phyloP scores from a whole-genome alignment of 2,329 filamentous ascomycete genomes.

The Alternaria dauci region DNA sequence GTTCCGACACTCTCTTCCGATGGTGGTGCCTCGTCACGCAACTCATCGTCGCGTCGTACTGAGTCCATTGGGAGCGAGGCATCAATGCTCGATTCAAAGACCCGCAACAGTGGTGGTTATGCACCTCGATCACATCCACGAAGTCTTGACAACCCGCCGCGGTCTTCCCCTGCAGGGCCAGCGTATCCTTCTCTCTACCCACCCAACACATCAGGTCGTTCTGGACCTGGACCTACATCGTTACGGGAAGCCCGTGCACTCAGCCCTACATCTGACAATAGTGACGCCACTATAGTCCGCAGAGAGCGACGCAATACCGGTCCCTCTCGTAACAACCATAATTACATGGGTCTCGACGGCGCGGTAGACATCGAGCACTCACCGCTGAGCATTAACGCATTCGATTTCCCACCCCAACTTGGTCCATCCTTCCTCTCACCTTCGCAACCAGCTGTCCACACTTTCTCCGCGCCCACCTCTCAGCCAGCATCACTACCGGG shows the following conservation, averaged over 20 bases:
- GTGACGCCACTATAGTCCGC: conserved; percentile 38
- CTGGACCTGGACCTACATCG: conserved; percentile 26
- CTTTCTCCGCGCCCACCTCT: conserved; percentile 28
- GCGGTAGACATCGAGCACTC: conserved; percentile 35
- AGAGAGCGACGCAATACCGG: conserved; percentile 34
- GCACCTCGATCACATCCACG: conserved; percentile 42
- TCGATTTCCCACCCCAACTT: conserved; percentile 39
- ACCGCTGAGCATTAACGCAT: conserved; percentile 23
- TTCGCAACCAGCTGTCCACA: conserved; percentile 26
- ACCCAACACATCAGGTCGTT: conserved; percentile 25
- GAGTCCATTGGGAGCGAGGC: conserved; percentile 52
- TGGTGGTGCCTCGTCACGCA: conserved; percentile 51
- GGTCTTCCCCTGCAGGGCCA: conserved; percentile 37
- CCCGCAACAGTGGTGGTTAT: conserved; percentile 72
- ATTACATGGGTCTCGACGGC: conserved; percentile 40
- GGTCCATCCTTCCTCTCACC: conserved; percentile 42
- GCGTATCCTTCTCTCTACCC: conserved; percentile 35
- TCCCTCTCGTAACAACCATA: conserved; percentile 30
- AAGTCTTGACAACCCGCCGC: conserved; percentile 40
- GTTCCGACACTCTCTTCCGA: conserved; percentile 54
- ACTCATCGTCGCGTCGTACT: conserved; percentile 56
- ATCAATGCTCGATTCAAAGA: conserved; percentile 46
- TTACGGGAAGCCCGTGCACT: conserved; percentile 36
- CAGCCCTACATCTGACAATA: conserved; percentile 40
- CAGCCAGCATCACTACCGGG: conserved; percentile 37